Conservation (phyloP, 441 rosid genomes). For the Erodium moschatum region DNA sequence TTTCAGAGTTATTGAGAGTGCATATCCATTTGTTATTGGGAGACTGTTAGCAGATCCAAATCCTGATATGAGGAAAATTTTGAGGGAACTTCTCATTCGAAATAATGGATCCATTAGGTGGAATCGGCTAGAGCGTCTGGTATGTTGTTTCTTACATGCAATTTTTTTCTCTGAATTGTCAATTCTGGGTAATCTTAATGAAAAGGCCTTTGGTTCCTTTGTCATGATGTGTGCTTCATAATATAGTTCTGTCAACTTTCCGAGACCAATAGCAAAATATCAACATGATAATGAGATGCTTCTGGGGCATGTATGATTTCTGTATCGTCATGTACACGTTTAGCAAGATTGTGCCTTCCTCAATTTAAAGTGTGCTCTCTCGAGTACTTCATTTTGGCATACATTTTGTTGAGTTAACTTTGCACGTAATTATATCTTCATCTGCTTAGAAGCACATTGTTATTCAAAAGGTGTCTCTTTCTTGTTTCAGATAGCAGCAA, state of each 20-base stretch:
- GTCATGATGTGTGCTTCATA: not conserved
- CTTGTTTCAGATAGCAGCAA: slow-evolving; percentile 64
- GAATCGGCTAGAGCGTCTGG: slow-evolving; percentile 93
- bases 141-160: slow-evolving; percentile 20
- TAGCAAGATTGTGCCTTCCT: too few relatives aligned
- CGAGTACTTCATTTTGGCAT: too few relatives aligned
- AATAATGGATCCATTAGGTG: slow-evolving; percentile 92
- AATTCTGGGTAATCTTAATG: not conserved
- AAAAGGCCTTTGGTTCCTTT: not conserved
- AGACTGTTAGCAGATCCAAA: slow-evolving; percentile 85
- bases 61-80: slow-evolving; percentile 93
- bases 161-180: not conserved
- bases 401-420: too few relatives aligned
- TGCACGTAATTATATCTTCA: too few relatives aligned
- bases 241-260: not conserved
- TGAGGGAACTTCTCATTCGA: slow-evolving; percentile 76
- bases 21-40: slow-evolving; percentile 85
- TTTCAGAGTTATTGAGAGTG: slow-evolving; percentile 83
- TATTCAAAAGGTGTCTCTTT: not conserved
- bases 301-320: not conserved
- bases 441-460: too few relatives aligned
- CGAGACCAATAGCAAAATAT: not conserved
- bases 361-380: too few relatives aligned
- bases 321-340: not conserved
- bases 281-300: not conserved